Base-by-base conservation (phyloP, 1,139 yeast genomes). In the Nakaseomyces delphensis region DNA sequence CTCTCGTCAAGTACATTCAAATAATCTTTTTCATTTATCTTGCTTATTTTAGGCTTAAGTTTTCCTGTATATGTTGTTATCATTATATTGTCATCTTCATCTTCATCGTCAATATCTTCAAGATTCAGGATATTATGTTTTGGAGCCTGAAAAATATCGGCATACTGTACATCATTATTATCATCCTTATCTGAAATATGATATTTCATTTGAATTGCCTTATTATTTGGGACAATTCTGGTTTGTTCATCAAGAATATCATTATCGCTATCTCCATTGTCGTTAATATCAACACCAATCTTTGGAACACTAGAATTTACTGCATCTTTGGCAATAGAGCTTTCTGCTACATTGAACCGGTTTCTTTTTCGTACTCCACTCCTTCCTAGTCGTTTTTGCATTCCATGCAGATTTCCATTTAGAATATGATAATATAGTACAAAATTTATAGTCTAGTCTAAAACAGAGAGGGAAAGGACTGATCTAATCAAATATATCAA, bases 21-120 rank as follows among this genome's bases (percentile, higher is more conserved):
- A 38, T 56, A 55, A 16, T 48, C 49, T 27, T 38, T 53, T 30
- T 55, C 59, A 57, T 27, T 43, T 16, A 43, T 8, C 14, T 40
- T 20, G 3, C 39, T 35, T 8, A 33, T 18, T 14, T 15, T 14
- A 7, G 24, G 24, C 10, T 25, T 25, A 25, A 8, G 9, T 5
- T 25, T 10, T 10, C n/a, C 28, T 9, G 28, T 10, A 25, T 25
- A 10, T 14, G 19, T 1, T 18, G 37, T n/a, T 11, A 13, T 31
- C 6, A 11, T 19, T 31, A 11, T 6, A 13, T 31, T 9, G 10
- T 18, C 32, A 29, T n/a, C 14, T 10, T 41, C 49, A 28, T 42
- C 43, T n/a, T 43, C 39, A 8, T 37, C 43, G 14, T 50, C 54
- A 9, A 32, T 43, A 19, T 45, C 49, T 19, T 48, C 49, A 8